A percentile compares a stretch with the other conserved stretches of the same genome.
These are phyloP conservation scores for Scedosporium dehoogii DNA, from an alignment of 2,329 filamentous ascomycete genomes.

Conservation along the genomic window DNA sequence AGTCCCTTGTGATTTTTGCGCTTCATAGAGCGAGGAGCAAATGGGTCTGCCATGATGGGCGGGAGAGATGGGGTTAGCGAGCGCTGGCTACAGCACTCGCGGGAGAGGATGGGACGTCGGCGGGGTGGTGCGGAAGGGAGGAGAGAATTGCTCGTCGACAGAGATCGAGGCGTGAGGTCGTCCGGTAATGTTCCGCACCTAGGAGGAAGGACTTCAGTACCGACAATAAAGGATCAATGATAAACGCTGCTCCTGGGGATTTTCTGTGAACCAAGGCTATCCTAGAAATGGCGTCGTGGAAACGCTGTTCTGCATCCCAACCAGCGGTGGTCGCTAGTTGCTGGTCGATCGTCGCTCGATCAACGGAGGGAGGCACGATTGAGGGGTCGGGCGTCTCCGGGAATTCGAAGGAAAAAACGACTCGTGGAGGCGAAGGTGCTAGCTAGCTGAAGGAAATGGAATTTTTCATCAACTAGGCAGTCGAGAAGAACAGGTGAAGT, in stretches of 20 bases:
- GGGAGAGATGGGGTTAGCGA: neutral
- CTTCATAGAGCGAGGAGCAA: constrained; percentile 78
- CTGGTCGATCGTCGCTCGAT: too few species aligned
- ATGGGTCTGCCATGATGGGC: constrained; percentile 48
- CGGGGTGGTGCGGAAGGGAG: too few species aligned
- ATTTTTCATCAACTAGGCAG: neutral
- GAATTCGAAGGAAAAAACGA: neutral
- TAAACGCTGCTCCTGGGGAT: too few species aligned
- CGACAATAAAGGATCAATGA: too few species aligned
- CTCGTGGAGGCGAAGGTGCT: neutral
- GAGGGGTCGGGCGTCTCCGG: neutral
- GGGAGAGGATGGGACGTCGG: too few species aligned
- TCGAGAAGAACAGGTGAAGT: neutral
- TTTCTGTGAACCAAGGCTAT: neutral
- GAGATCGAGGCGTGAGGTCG: too few species aligned
- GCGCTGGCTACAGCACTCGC: neutral
- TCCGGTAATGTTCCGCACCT: too few species aligned
- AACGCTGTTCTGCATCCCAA: neutral
- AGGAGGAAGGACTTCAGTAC: too few species aligned
- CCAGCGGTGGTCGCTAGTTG: neutral
- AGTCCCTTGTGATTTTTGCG: constrained; percentile 98
- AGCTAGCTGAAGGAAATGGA: neutral
- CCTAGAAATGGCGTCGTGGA: neutral
- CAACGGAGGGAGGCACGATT: neutral
- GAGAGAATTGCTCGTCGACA: too few species aligned